These are phyloP conservation scores for Cercospora brassicicola DNA, from an alignment of 2,329 filamentous ascomycete genomes.

Conservation along the genomic window DNA sequence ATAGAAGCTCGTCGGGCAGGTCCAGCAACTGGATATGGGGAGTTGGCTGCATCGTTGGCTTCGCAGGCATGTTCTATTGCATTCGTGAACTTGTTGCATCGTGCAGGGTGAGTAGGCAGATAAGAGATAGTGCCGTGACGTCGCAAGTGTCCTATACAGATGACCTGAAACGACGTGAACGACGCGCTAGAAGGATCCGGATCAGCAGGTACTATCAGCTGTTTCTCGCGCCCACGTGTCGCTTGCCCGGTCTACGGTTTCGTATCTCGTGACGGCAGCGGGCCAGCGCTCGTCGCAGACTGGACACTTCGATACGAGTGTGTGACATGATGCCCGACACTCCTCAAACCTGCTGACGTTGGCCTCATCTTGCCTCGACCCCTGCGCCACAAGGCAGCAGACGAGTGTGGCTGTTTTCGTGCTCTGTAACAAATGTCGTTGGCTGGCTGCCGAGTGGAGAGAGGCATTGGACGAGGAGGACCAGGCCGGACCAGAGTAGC, in stretches of 20 bases:
- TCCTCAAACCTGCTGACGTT: background rate
- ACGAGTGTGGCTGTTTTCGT: background rate
- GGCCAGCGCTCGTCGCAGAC: background rate
- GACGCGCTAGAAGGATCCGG: background rate
- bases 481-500: no score
- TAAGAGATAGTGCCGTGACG: background rate
- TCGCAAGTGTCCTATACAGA: background rate
- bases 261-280: background rate
- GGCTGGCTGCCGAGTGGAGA: no score
- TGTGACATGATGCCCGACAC: conserved; percentile 3
- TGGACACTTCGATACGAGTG: background rate
- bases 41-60: background rate
- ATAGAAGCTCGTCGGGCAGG: background rate
- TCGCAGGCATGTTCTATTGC: background rate
- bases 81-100: background rate
- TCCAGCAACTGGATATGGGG: background rate
- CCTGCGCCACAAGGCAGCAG: background rate
- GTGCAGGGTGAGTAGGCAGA: background rate
- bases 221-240: background rate
- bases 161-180: background rate
- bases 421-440: background rate
- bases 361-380: background rate
- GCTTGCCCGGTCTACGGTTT: background rate
- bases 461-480: background rate
- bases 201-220: background rate